phyloP scores from a whole-genome alignment of 345 rosid genomes.

The Draba incana region DNA sequence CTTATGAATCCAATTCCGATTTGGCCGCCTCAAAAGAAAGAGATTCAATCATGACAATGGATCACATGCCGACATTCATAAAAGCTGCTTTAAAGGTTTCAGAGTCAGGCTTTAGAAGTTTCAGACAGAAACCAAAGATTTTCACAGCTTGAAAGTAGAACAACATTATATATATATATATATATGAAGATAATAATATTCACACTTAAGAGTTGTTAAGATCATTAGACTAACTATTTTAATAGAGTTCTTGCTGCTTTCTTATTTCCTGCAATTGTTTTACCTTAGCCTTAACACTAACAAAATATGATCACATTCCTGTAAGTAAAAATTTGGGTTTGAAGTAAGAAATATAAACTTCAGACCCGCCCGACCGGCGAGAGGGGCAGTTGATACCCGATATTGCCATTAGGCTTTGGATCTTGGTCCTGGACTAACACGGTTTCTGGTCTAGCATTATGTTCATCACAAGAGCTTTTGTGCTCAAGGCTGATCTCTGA shows the following conservation, averaged over 20 bases:
- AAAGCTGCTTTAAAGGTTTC: not conserved
- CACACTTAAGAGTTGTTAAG: constrained; percentile 37
- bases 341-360: constrained; percentile 45
- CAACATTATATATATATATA: constrained; percentile 9
- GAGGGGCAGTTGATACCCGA: constrained; percentile 52
- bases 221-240: constrained; percentile 39
- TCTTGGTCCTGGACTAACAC: constrained; percentile 14
- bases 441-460: constrained; percentile 36
- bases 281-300: constrained; percentile 35
- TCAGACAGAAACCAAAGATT: constrained; percentile 31
- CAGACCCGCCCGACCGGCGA: constrained; percentile 77
- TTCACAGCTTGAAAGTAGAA: constrained; percentile 31
- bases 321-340: constrained; percentile 36
- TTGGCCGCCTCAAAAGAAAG: constrained; percentile 28
- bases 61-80: constrained; percentile 14
- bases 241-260: constrained; percentile 29
- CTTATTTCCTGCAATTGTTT: constrained; percentile 36
- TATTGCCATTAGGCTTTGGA: constrained; percentile 33
- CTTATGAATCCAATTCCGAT: constrained; percentile 23
- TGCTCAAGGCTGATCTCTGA: constrained; percentile 42
- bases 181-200: constrained; percentile 31
- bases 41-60: constrained; percentile 29
- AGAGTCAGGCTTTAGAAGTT: constrained; percentile 17
- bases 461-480: constrained; percentile 37
- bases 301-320: constrained; percentile 24